Conservation (phyloP, 306 rosid species). For the Lathyrus oleraceus region DNA sequence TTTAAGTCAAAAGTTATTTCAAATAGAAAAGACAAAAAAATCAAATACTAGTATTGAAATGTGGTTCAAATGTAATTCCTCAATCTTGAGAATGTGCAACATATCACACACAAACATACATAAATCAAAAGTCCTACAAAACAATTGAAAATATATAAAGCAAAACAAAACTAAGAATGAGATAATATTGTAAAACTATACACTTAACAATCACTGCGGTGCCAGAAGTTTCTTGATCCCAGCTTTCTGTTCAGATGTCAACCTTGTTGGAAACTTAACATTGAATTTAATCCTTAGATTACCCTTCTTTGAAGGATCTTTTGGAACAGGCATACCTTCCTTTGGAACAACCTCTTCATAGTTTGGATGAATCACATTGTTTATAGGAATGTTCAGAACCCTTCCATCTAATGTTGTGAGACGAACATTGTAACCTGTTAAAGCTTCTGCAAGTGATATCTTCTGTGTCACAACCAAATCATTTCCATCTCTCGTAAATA, state of each 20-base stretch:
- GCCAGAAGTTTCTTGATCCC: conserved; percentile 38
- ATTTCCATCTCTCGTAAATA: conserved; percentile 37
- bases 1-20: too few species aligned
- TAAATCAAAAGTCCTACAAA: not conserved
- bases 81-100: not conserved
- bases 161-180: too few species aligned
- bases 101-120: conserved; percentile 4
- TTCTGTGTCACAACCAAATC: conserved; percentile 38
- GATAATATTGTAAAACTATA: not conserved
- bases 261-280: conserved; percentile 35
- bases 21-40: too few species aligned
- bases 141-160: not conserved
- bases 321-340: conserved; percentile 42
- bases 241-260: conserved; percentile 32
- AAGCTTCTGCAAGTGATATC: conserved; percentile 36
- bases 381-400: conserved; percentile 25
- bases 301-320: conserved; percentile 41
- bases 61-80: not conserved
- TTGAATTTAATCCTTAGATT: conserved; percentile 41
- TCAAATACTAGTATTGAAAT: too few species aligned
- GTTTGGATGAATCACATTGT: conserved; percentile 34
- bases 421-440: conserved; percentile 33
- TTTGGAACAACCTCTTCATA: conserved; percentile 36
- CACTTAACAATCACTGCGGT: not conserved
- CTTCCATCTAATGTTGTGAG: conserved; percentile 40